Base-by-base conservation (phyloP, 179 eudicot species). In the Drosera spatulata region DNA sequence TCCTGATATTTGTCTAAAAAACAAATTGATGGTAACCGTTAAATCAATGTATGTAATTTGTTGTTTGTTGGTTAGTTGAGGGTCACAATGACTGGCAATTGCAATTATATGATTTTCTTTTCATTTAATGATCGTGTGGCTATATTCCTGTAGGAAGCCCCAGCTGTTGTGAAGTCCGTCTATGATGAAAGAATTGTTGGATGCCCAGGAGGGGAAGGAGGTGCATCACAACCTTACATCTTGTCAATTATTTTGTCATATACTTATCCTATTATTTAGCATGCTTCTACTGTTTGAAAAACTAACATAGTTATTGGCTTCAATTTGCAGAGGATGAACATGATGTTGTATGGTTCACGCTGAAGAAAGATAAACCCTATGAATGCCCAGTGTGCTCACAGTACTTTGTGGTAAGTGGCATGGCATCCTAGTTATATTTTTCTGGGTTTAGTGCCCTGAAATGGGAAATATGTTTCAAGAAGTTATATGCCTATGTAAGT, bases 271-370 rank as follows among this genome's bases (percentile, higher is more conserved):
- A 8, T 10, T 42, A 42, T 38, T 8, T 41, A 11, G 5, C 54
- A 45, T 60, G 43, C 40, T 15, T 55, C 12, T 9, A 33, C n/a
- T 55, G 12, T 10, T 15, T 55, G 15, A 1, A 5, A 33, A 55
- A 22, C 58, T 55, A 55, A 55, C 41, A 7, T 6, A 11, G 15
- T 55, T 37, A 6, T 55, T 13, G 15, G 56, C 58, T 15, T 46
- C 37, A 3, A 33, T 56, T 50, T 39, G 66, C 76, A 88, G 91
- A 89, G 81, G 97, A 89, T 74, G 97, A 86, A 69, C 97, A 89
- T 73, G 95, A 87, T 77, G 95, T 87, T 64, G 89, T 86, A 61
- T 87, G 97, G 91, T 87, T 87, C 77, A 82, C 88, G 95, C 84
- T 87, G 70, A 85, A 84, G 83, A 87, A 87, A 66, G 87, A 68